A percentile compares a stretch with the other conserved stretches of the same genome.
Conservation (phyloP, 352 stramenopile species). For the Globisporangium alternatum region DNA sequence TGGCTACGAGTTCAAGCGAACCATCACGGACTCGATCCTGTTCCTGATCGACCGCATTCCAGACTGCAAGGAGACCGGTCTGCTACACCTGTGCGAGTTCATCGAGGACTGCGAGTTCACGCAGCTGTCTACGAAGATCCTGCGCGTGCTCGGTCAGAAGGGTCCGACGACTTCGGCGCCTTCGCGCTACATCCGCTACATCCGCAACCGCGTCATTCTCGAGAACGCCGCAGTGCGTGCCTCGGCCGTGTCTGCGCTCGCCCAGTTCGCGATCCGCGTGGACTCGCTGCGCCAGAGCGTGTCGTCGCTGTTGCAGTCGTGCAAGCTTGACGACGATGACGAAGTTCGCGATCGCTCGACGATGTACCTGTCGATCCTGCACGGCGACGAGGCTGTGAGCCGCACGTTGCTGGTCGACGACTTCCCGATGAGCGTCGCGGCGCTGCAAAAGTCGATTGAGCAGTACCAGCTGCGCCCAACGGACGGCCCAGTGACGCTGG, state of each 20-base stretch:
- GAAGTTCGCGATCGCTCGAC: constrained; percentile 94
- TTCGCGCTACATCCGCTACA: constrained; percentile 98
- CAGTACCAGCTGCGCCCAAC: constrained; percentile 79
- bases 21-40: constrained; percentile 97
- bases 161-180: constrained; percentile 93
- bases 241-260: constrained; percentile 94
- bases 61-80: constrained; percentile 95
- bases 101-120: constrained; percentile 98
- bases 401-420: constrained; percentile 64
- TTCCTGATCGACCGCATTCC: constrained; percentile 96
- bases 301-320: constrained; percentile 93
- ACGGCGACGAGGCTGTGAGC: constrained; percentile 53
- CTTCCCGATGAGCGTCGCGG: constrained; percentile 69
- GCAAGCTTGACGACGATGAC: constrained; percentile 97
- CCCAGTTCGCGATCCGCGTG: constrained; percentile 95
- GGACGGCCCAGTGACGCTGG: constrained; percentile 78
- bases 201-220: constrained; percentile 99
- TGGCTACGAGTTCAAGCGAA: constrained; percentile 99
- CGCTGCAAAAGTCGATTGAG: constrained; percentile 85
- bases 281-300: constrained; percentile 93
- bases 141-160: constrained; percentile 95
- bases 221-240: constrained; percentile 97
- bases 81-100: constrained; percentile 99
- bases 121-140: constrained; percentile 90
- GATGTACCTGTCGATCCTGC: constrained; percentile 81